Conservation (phyloP, 129 eudicot genomes). For the Erigeron canadensis region DNA sequence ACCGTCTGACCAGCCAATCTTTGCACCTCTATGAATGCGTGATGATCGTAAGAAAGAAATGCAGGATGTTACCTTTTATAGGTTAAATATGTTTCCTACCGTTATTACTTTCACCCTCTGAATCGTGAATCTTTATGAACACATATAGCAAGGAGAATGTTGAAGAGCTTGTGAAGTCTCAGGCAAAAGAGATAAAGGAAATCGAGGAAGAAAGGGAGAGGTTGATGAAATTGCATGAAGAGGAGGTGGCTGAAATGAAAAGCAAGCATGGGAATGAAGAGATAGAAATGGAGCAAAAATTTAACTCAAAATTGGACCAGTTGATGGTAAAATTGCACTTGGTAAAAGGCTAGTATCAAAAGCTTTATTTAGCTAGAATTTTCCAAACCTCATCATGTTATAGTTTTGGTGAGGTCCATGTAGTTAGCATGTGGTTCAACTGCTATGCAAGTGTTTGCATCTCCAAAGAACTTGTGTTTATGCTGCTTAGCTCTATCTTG, state of each 20-base stretch:
- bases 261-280: constrained; percentile 40
- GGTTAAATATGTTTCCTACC: not conserved
- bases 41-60: not conserved
- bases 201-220: constrained; percentile 36
- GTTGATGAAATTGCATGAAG: constrained; percentile 37
- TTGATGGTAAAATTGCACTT: constrained; percentile 57
- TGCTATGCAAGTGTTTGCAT: not conserved
- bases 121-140: constrained; percentile 1
- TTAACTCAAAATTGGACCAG: constrained; percentile 33
- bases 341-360: not conserved
- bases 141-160: constrained; percentile 42
- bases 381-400: not conserved
- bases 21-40: not conserved
- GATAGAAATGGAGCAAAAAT: constrained; percentile 50
- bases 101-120: not conserved
- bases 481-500: not conserved
- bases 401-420: constrained; percentile 14
- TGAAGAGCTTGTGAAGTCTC: constrained; percentile 29
- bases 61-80: too few relatives aligned
- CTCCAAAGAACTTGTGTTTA: constrained; percentile 1
- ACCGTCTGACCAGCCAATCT: not conserved
- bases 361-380: not conserved
- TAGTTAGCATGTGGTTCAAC: constrained; percentile 4
- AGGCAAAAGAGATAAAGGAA: constrained; percentile 50
- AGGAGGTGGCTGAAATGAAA: constrained; percentile 41